A percentile compares a stretch with the other conserved stretches of the same genome.
phyloP scores from a whole-genome alignment of 2,329 filamentous ascomycete species.

The Hymenotorrendiella dingleyae region DNA sequence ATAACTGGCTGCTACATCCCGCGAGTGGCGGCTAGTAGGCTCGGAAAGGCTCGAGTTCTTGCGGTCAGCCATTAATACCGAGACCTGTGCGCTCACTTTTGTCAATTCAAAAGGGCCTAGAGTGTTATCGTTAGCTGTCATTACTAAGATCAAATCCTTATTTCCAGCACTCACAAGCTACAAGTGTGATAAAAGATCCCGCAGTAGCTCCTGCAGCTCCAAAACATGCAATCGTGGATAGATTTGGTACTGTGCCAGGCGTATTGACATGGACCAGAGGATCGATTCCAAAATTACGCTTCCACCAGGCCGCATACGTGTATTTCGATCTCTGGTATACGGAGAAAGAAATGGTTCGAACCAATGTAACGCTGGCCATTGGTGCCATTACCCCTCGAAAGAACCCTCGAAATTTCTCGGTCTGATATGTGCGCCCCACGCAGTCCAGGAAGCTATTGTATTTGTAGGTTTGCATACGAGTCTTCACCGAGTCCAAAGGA shows the following conservation, averaged over 20 bases:
- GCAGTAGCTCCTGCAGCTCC: constrained; percentile 72
- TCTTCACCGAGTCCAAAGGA: constrained; percentile 84
- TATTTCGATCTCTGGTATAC: constrained; percentile 76
- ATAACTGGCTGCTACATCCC: constrained; percentile 56
- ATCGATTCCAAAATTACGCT: constrained; percentile 59
- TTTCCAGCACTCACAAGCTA: constrained; percentile 56
- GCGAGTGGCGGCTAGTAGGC: constrained; percentile 22
- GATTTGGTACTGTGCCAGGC: constrained; percentile 62
- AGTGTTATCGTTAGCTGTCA: constrained; percentile 9
- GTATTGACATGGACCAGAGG: constrained; percentile 68
- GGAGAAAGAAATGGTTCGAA: constrained; percentile 72
- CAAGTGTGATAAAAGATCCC: constrained; percentile 71
- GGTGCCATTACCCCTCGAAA: constrained; percentile 78
- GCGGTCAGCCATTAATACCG: constrained; percentile 64
- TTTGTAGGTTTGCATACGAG: constrained; percentile 81
- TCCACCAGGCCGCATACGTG: constrained; percentile 64
- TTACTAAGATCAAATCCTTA: background rate
- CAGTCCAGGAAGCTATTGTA: constrained; percentile 71
- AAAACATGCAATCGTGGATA: constrained; percentile 71
- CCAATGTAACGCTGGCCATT: constrained; percentile 71
- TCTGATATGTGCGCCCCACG: constrained; percentile 67
- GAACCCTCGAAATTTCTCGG: constrained; percentile 69
- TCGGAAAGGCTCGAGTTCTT: constrained; percentile 36
- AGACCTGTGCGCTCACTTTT: constrained; percentile 83
- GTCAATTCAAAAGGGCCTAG: constrained; percentile 78